Conservation (phyloP, 2,329 filamentous ascomycete species). For the Teratosphaeria destructans region DNA sequence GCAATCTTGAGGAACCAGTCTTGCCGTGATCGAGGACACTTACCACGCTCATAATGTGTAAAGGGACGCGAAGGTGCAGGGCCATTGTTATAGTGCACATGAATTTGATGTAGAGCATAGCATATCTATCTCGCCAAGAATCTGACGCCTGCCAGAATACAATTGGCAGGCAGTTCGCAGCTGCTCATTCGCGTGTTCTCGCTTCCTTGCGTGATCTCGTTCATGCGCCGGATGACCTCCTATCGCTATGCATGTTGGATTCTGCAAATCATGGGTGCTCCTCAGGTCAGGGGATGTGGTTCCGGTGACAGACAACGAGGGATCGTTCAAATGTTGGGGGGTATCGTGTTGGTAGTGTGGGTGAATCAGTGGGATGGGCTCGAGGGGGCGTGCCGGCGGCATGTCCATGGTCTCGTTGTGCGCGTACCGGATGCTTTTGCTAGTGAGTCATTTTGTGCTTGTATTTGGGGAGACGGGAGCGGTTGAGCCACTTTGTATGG, state of each 20-base stretch:
- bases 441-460: not conserved
- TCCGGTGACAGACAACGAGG: not conserved
- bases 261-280: not conserved
- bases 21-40: too few relatives aligned
- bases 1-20: too few relatives aligned
- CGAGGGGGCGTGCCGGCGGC: not conserved
- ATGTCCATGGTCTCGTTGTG: not conserved
- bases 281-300: not conserved
- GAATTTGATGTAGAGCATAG: not conserved
- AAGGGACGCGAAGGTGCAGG: too few relatives aligned
- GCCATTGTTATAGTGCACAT: constrained; percentile 7
- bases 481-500: not conserved
- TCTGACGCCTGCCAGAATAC: not conserved
- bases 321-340: not conserved
- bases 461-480: not conserved
- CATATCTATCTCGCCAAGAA: not conserved
- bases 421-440: not conserved
- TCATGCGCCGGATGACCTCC: not conserved
- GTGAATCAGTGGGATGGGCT: not conserved
- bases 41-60: too few relatives aligned
- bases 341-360: not conserved
- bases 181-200: not conserved
- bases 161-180: not conserved
- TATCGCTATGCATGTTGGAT: not conserved
- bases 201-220: not conserved